Base-by-base conservation (phyloP, 192 early-diverging fungal species). In the Umbelopsis sp. region DNA sequence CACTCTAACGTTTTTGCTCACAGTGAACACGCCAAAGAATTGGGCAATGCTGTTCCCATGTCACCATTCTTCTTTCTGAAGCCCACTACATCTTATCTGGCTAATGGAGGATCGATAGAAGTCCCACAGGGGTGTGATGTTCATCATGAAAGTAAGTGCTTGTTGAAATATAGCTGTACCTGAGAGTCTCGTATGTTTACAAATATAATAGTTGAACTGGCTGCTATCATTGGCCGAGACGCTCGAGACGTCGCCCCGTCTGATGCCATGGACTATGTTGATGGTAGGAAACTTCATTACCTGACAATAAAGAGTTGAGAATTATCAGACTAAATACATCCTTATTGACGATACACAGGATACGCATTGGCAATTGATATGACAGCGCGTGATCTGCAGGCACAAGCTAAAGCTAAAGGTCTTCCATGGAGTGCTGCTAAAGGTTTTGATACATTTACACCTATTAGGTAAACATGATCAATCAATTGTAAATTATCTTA, bases 401-500 rank as follows among this genome's bases (percentile, higher is more conserved):
- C 92, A 22, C 81, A 83, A 32, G 95, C 91, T 50, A 98, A 96
- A 82, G 87, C 90, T 73, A 81, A 77, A 17, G 93, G 95, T 1
- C 81, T 91, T 44, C 97, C 97, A 21, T 98, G 97, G 97, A 89
- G 91, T 24, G 82, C 88, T 1, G 90, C 97, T 36, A 98, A 98
- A 83, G 97, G 96, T 0, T 97, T 91, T 80, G 97, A 98, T 74
- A 95, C 95, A 6, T 98, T 97, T 69, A 93, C 93, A 3, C 95
- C 97, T n/a, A 82, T 96, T 43, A 89, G 92, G 87, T 89, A 74
- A 45, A 36, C 65, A 20, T 11, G n/a, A 26, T 21, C 5, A 41
- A 11, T 41, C 1, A 32, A 16, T n/a, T 45, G 14, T 25, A 11
- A 41, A 5, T 14, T 31, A 11, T 25, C 34, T 72, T 29, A n/a